Evolutionary conservation across 805 yeast genomes (phyloP), one percentile per base, ranked within the genome.

Genomic region (Metschnikowia amazonensis): DNA sequence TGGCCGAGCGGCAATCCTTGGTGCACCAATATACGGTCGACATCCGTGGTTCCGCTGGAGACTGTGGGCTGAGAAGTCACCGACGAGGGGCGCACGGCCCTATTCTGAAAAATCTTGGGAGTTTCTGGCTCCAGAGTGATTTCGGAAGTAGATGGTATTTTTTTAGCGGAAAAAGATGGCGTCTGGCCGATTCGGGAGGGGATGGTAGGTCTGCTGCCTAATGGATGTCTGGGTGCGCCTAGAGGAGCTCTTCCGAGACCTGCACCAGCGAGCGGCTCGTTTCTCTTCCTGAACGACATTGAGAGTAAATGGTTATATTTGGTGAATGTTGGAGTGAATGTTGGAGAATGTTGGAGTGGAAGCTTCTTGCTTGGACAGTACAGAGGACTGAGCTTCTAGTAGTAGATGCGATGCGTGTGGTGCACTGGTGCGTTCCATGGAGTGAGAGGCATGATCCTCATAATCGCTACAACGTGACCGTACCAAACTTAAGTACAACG

Each of bases 1-100:
- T 73, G 65, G 1, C 96, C 96, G 10, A 87, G 54, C 1, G 98
- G 98, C 13, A 90, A 61, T 1, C 99, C 99, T 45, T 80, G 84
- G 63, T 92, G 98, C 1, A 77, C 79, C 42, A 92, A 60, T 3
- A 87, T 64, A 51, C 74, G 79, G 62, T 92, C 98, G 18, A 92
- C 63, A 58, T 88, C 90, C 6, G 73, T 60, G 20, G 84, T 76
- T 1, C 97, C 97, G 0, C 96, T 84, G 1, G 97, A 87, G 1
- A 84, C 74, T 0, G 89, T 79, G 0, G 86, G 82, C 45, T 79
- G 82, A 2, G 96, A 83, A 4, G 89, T 83, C 20, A 82, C 64
- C 2, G 83, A 67, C 0, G 97, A 89, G 0, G 97, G 95, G 50
- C 82, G 75, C 2, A 86, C 70, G 18, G 36, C 35, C 9, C n/a